phyloP scores from a whole-genome alignment of 306 rosid genomes.

The Malus orientalis region DNA sequence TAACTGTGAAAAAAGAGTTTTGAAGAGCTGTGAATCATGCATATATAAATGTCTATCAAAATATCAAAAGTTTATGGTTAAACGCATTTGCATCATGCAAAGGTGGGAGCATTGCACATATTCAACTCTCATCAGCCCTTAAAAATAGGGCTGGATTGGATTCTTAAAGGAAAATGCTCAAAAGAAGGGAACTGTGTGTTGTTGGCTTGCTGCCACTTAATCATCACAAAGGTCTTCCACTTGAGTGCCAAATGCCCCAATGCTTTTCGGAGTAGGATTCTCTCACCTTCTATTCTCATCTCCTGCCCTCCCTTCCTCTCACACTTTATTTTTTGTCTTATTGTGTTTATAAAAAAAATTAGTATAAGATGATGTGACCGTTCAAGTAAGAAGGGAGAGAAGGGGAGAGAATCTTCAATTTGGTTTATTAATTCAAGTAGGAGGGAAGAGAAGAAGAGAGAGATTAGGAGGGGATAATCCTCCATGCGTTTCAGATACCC shows the following conservation, averaged over 20 bases:
- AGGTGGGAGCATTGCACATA: not conserved
- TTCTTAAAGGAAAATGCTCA: not conserved
- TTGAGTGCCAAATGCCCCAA: not conserved
- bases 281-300: too few relatives aligned
- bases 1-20: too few relatives aligned
- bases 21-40: not conserved
- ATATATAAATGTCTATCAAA: not conserved
- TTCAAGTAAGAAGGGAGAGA: too few relatives aligned
- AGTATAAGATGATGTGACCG: too few relatives aligned
- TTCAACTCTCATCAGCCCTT: constrained; percentile 4
- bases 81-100: constrained; percentile 18
- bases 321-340: too few relatives aligned
- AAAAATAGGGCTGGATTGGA: constrained; percentile 11
- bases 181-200: not conserved
- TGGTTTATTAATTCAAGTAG: too few relatives aligned
- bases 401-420: too few relatives aligned
- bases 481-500: not conserved
- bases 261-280: not conserved
- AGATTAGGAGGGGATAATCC: too few relatives aligned
- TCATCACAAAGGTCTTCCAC: not conserved
- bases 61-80: not conserved
- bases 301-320: rapidly evolving
- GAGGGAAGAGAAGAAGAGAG: too few relatives aligned
- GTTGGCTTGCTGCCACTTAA: not conserved
- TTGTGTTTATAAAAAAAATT: too few relatives aligned